These are phyloP conservation scores for Arabidopsis suecica DNA, from an alignment of 345 rosid species.

Conservation along the genomic window DNA sequence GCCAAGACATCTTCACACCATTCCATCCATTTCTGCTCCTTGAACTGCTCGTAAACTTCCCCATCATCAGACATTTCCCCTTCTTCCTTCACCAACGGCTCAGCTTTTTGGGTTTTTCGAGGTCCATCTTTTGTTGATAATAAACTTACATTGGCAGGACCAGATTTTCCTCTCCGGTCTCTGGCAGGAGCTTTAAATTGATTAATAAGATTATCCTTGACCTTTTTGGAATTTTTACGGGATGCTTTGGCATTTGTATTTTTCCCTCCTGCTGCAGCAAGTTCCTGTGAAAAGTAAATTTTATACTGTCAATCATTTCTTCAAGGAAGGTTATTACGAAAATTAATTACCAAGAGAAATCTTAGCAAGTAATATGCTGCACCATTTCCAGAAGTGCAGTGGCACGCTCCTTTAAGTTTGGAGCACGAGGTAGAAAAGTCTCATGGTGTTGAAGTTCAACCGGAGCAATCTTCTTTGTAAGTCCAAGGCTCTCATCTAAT, in stretches of 20 bases:
- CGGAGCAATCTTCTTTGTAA: conserved; percentile 95
- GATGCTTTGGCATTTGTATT: conserved; percentile 64
- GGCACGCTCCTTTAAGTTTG: conserved; percentile 96
- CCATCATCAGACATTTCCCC: conserved; percentile 99
- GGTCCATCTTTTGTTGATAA: conserved; percentile 54
- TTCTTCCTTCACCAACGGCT: conserved; percentile 90
- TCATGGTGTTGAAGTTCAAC: conserved; percentile 99
- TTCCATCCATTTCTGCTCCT: conserved; percentile 99
- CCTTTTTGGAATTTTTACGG: conserved; percentile 76
- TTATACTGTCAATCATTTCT: conserved; percentile 20
- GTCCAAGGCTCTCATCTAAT: conserved; percentile 92
- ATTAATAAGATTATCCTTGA: conserved; percentile 57
- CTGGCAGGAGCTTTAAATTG: conserved; percentile 51
- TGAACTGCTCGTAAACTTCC: conserved; percentile 94
- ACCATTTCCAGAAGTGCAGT: conserved; percentile 99
- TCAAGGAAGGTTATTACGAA: not conserved
- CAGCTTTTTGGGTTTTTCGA: conserved; percentile 69
- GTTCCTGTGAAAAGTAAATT: conserved; percentile 59
- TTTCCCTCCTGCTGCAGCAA: conserved; percentile 81
- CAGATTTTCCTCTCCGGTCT: conserved; percentile 64
- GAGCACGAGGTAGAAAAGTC: conserved; percentile 98
- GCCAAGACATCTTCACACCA: conserved; percentile 99
- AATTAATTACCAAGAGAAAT: not conserved
- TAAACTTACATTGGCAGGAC: conserved; percentile 51
- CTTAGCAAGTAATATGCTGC: conserved; percentile 34